Evolutionary conservation across 139 green algal genomes (phyloP).

Genomic region (Coccomyxa sp.): DNA sequence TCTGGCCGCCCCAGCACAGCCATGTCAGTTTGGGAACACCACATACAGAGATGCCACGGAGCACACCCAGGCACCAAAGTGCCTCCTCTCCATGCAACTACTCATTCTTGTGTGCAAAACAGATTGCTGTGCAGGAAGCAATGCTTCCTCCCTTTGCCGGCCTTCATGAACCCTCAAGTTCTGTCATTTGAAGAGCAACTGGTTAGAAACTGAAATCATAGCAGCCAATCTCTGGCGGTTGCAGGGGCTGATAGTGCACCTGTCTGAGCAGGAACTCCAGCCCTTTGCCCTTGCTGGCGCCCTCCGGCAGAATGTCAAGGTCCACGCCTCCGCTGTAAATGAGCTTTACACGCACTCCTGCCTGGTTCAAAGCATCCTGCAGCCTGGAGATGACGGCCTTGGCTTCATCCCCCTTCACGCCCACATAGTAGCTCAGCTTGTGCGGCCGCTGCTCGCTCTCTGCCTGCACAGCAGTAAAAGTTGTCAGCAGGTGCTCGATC

Average conservation of each 20-base stretch:
- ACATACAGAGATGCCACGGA: background rate
- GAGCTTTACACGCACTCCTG: conserved; percentile 47
- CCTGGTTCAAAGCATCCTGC: conserved; percentile 26
- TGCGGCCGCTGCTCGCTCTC: conserved; percentile 81
- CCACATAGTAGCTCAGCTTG: conserved; percentile 84
- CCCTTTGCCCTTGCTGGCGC: conserved; percentile 83
- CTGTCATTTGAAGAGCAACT: no score
- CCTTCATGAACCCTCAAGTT: no score
- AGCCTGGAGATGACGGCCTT: conserved; percentile 28
- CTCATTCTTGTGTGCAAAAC: no score
- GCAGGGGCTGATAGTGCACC: background rate
- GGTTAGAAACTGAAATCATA: no score
- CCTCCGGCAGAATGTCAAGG: conserved; percentile 75
- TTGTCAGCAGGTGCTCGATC: no score
- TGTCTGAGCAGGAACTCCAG: conserved; percentile 77
- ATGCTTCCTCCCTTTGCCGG: no score
- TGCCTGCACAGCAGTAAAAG: conserved; percentile 33
- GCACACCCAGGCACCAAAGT: no score
- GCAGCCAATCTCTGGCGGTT: no score
- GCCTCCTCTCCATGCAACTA: no score
- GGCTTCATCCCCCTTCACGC: conserved; percentile 6
- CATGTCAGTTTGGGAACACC: background rate
- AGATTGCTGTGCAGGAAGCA: no score
- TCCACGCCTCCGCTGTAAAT: conserved; percentile 82
- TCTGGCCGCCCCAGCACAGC: background rate